Percentiles rank a stretch among this genome's conserved stretches.
Conservation (phyloP, 352 stramenopile species). For the Phytophthora sojae region DNA sequence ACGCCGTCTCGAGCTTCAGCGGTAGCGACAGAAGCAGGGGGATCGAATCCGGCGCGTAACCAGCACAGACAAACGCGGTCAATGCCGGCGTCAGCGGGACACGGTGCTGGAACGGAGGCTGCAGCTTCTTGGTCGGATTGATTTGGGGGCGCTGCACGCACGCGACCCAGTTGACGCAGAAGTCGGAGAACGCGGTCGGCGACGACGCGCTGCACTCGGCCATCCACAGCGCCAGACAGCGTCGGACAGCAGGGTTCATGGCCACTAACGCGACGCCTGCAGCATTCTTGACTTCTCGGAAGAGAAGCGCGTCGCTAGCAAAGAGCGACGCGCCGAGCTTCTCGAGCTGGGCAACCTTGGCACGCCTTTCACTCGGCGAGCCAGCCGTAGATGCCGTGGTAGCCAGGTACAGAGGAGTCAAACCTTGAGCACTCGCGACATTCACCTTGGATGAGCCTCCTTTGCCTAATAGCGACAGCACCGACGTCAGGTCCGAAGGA, state of each 20-base stretch:
- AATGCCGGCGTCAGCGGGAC: conserved; percentile 30
- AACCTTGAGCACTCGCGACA: conserved; percentile 18
- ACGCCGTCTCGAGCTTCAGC: conserved; percentile 25
- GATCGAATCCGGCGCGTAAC: conserved; percentile 31
- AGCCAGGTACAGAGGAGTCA: conserved; percentile 40
- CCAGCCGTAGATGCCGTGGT: conserved; percentile 25
- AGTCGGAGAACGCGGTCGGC: conserved; percentile 25
- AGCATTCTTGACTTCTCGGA: conserved; percentile 26
- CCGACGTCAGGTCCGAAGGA: conserved; percentile 21
- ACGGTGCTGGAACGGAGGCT: not conserved
- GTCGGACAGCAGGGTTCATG: conserved; percentile 24
- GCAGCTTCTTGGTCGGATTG: not conserved
- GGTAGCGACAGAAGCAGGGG: conserved; percentile 31
- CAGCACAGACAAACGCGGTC: conserved; percentile 30
- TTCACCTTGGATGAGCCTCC: conserved; percentile 22
- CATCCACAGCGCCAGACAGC: conserved; percentile 32
- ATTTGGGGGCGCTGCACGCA: conserved; percentile 34
- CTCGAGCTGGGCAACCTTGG: conserved; percentile 28
- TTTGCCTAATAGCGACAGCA: conserved; percentile 27
- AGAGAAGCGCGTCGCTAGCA: conserved; percentile 16
- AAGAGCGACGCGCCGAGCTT: conserved; percentile 32
- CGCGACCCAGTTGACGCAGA: conserved; percentile 39
- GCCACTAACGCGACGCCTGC: conserved; percentile 12
- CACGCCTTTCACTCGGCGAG: conserved; percentile 23
- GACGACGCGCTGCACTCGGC: conserved; percentile 18